These are phyloP conservation scores for Uronychia binucleata DNA, from an alignment of 73 alveolate species.

Conservation along the genomic window DNA sequence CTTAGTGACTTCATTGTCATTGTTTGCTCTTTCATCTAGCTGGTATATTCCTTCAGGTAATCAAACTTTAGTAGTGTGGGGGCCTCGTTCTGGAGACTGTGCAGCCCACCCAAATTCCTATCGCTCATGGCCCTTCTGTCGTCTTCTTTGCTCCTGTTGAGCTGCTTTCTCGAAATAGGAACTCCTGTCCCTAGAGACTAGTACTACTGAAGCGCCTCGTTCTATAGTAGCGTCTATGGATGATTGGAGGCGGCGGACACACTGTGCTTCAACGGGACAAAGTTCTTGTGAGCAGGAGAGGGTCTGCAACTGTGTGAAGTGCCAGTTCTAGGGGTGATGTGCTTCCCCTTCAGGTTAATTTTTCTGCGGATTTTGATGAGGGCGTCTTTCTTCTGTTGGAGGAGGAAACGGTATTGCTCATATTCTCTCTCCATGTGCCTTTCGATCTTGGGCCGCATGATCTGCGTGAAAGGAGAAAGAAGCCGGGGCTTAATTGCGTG, in stretches of 20 bases:
- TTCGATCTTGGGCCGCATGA: background rate
- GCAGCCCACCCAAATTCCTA: background rate
- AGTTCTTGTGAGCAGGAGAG: background rate
- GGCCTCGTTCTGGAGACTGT: background rate
- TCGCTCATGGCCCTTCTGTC: background rate
- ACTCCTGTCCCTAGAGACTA: background rate
- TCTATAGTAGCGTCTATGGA: background rate
- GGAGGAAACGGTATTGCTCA: background rate
- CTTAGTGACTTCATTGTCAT: background rate
- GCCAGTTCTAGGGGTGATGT: background rate
- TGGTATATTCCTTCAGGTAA: background rate
- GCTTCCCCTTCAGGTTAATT: background rate
- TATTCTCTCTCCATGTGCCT: background rate
- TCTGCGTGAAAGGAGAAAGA: background rate
- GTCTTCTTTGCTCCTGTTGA: background rate
- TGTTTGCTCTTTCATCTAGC: background rate
- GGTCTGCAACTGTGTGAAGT: background rate
- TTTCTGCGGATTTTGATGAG: background rate
- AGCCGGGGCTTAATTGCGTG: background rate
- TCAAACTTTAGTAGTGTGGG: background rate
- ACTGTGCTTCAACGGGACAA: background rate
- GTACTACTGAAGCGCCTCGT: background rate
- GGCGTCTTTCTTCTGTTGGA: background rate
- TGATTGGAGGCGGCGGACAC: background rate
- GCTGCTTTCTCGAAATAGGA: background rate